Evolutionary conservation across 2,329 filamentous ascomycete species (phyloP), one percentile per base, ranked within the genome.

Genomic region (Biscogniauxia mediterranea): DNA sequence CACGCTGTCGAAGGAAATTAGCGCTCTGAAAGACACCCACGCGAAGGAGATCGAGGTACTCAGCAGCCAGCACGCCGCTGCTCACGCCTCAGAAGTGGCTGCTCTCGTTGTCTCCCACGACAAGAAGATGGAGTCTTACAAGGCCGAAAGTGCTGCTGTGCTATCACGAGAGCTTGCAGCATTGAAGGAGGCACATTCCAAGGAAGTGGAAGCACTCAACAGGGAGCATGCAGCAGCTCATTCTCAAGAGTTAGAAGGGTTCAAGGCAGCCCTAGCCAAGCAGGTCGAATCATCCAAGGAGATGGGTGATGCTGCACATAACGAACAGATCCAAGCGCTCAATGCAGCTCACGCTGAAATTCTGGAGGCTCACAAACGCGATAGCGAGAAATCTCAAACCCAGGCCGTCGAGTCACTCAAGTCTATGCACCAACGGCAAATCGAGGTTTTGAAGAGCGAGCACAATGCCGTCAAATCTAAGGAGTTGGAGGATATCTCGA

Each of bases 201-300:
- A 70, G 20, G 70, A 74, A 51, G 69, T 75, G 8, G 70, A 73
- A 32, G 38, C 64, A 1, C 57, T 74, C 5, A 70, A 71, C 49
- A 64, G 57, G 38, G 68, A 72, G 55, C 68, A 74, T 56, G 69
- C 72, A 46, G 64, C 68, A 21, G 69, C 70, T 26, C 72, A 70
- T 52, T 68, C 72, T 17, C 66, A 69, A 26, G 72, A 73, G 57
- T 59, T 75, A 3, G 70, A 72, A n/a, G 58, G 66, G 5, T 74
- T 75, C 61, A 69, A 72, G 61, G 68, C 70, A 6, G 69, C 71
- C 42, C 55, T 74, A 23, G 69, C 67, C 25, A 74, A 74, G 54
- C 72, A 75, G 56, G 59, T 73, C 2, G 70, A 73, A 56, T 74
- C 71, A 11, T 72, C 73, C 7, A 72, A 73, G 60, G 64, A 60